phyloP scores from a whole-genome alignment of 306 rosid species.

The Ziziphus jujuba region DNA sequence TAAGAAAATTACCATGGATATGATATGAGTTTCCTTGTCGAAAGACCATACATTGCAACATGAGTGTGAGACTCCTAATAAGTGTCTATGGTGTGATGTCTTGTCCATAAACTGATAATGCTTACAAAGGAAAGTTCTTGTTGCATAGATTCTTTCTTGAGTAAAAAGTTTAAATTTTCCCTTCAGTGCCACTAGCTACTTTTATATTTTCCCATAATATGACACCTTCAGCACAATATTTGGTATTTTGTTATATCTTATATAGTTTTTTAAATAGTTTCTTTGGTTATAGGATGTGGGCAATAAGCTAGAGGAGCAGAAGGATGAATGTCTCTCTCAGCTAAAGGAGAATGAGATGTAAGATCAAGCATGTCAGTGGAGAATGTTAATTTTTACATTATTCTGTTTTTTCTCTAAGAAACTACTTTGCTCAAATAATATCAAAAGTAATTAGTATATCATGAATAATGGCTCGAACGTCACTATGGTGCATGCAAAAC shows the following conservation, averaged over 20 bases:
- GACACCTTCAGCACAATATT: background rate
- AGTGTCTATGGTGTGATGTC: background rate
- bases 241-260: background rate
- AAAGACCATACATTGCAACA: background rate
- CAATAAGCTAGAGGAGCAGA: constrained; percentile 90
- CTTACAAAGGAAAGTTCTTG: background rate
- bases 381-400: constrained; percentile 5
- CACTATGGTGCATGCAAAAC: too few species aligned
- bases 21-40: background rate
- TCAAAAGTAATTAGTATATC: too few species aligned
- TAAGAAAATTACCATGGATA: background rate
- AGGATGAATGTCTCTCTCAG: constrained; percentile 85
- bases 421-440: too few species aligned
- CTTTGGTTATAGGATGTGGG: constrained; percentile 74
- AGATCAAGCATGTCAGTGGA: constrained; percentile 36
- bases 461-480: too few species aligned
- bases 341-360: constrained; percentile 95
- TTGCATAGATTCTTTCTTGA: constrained; percentile 2
- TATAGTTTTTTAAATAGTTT: constrained; percentile 7
- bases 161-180: constrained; percentile 1
- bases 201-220: background rate
- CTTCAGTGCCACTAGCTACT: background rate
- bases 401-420: background rate
- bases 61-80: background rate
- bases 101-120: background rate